Evolutionary conservation across 257 asterid species (phyloP), one percentile per base, ranked within the genome.

Genomic region (Eustoma russellianum): DNA sequence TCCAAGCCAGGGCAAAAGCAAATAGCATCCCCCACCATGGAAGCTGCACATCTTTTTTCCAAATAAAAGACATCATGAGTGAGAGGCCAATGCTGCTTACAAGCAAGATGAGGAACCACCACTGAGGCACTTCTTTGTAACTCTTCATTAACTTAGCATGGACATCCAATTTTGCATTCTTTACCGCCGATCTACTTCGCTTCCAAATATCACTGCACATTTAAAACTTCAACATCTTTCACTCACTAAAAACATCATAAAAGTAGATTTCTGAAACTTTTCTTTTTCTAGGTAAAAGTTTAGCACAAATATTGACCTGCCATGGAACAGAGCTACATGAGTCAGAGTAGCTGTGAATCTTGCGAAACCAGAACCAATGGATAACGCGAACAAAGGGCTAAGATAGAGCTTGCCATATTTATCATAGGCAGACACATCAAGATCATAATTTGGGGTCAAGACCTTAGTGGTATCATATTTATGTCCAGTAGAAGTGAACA

Each of bases 1-100:
- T 46, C 83, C 85, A 90, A 50, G 97, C 97, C 59, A 90, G 62
- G 46, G 62, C 90, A 38, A 83, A 82, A 0, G 98, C 94, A 52
- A 90, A 78, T 57, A 90, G 68, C 74, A 90, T 40, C n/a, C 94
- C 98, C 98, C 98, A 90, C 98, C 98, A 90, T 0, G 88, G 98
- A 52, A 90, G 69, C 79, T 90, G 98, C 54, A 86, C 83, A 17
- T 83, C 90, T 14, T 69, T 71, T 69, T 83, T 79, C 91, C 94
- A 82, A 33, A 83, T 74, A 19, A 86, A 78, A 24, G 79, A 71
- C 88, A 86, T 75, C 70, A 90, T 2, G n/a, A 90, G 64, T 35
- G 98, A 82, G 5, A 90, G 53, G 11, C 49, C 77, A 14, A 82
- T 66, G 83, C 94, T 86, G 17, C 88, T 83, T 0, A 63, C 28